Evolutionary conservation across 129 eudicot species (phyloP), one percentile per base, ranked within the genome.

Genomic region (Saposhnikovia divaricata): DNA sequence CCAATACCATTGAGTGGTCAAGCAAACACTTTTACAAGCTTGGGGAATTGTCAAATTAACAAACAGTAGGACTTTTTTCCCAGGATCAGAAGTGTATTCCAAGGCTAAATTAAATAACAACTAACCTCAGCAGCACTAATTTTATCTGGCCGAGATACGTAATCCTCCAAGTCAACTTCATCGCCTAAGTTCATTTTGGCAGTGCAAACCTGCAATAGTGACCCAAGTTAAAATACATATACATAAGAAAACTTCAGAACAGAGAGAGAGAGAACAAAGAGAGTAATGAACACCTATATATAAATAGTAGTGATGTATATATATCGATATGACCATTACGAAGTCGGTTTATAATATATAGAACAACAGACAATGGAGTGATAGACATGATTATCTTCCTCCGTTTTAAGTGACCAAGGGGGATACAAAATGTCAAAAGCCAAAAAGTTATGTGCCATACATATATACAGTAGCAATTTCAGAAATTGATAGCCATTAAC

Each of bases 41-140:
- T 57, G 13, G 28, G 28, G 1, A 57, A 57, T 57, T 6, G 69
- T 61, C 69, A 61, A n/a, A 61, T n/a, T n/a, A 7, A 61, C 37
- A n/a, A 61, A 61, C 7, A 23, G 3, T 19, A 55, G 3, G 11
- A 5, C 18, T 5, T 51, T 18, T 55, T 57, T 51, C 23, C 11
- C 66, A 57, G 28, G 28, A 57, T 13, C 66, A 57, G 23, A 19
- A 51, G 50, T 57, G 13, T 57, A 19, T n/a, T 18, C 0, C 16
- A 25, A 28, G 8, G 19, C 48, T 14, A 70, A 70, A 37, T 39
- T 5, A 23, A 44, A 50, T 83, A 65, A 65, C 59, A 46, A 87
- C 89, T 80, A 79, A 94, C 98, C 93, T 94, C 97, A 78, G 98
- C 98, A 77, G 98, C 98, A 89, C 98, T 90, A 12, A 90, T 93